Evolutionary conservation across 2,329 filamentous ascomycete species (phyloP).

Genomic region (Verticillium isaacii): DNA sequence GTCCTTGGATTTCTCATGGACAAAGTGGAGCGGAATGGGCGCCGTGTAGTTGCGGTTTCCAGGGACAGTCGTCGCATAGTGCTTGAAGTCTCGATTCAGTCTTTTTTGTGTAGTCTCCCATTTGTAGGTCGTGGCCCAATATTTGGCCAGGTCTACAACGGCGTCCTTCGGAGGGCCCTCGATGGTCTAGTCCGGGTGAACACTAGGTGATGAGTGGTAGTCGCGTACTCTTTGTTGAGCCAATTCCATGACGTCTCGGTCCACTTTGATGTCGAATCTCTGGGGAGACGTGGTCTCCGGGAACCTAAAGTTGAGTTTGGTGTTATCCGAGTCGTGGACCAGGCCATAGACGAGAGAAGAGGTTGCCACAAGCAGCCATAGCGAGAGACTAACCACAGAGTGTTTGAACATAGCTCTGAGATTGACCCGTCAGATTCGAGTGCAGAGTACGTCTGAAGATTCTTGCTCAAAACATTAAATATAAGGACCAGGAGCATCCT

Average conservation of each 20-base stretch:
- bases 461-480: too few relatives aligned
- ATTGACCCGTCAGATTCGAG: too few relatives aligned
- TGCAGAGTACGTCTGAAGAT: too few relatives aligned
- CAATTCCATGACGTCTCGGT: constrained; percentile 1
- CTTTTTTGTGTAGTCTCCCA: constrained; percentile 16
- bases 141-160: constrained; percentile 5
- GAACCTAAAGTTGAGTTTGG: not conserved
- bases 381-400: too few relatives aligned
- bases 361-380: too few relatives aligned
- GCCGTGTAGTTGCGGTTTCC: constrained; percentile 2
- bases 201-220: not conserved
- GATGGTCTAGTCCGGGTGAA: not conserved
- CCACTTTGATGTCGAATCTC: constrained; percentile 3
- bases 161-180: constrained; percentile 6
- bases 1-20: constrained; percentile 8
- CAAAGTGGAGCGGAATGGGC: constrained; percentile 12
- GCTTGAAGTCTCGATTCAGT: constrained; percentile 14
- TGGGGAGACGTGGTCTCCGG: not conserved
- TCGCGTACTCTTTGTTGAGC: constrained; percentile 2
- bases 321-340: too few relatives aligned
- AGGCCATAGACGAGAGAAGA: too few relatives aligned
- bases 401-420: too few relatives aligned
- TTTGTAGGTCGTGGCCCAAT: constrained; percentile 16
- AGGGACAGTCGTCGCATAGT: constrained; percentile 18
- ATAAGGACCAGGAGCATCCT: too few relatives aligned